phyloP scores from a whole-genome alignment of 2,329 filamentous ascomycete species.

The Phaeosphaeria sp. region DNA sequence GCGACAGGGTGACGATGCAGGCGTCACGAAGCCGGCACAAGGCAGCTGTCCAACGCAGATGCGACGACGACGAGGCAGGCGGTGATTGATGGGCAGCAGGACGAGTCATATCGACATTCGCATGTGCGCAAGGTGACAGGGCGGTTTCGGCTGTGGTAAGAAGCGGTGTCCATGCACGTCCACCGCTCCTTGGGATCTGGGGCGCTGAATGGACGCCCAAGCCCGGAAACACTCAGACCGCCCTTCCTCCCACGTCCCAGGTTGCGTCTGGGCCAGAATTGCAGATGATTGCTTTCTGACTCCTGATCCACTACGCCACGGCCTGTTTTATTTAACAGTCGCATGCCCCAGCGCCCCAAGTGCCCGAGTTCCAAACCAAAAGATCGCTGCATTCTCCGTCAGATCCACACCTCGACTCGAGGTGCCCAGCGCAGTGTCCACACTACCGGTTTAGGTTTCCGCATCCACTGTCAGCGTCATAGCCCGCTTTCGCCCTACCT shows the following conservation, averaged over 20 bases:
- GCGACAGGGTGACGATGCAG: slow-evolving; percentile 12
- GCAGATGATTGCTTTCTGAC: slow-evolving; percentile 22
- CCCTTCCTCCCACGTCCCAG: slow-evolving; percentile 35
- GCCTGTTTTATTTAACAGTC: slow-evolving; percentile 12
- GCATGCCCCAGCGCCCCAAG: slow-evolving; percentile 5
- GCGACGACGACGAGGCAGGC: slow-evolving; percentile 3
- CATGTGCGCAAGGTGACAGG: slow-evolving; percentile 25
- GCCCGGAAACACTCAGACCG: slow-evolving; percentile 15
- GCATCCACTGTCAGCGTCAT: slow-evolving; percentile 35
- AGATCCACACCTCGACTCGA: slow-evolving; percentile 13
- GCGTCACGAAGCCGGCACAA: slow-evolving; percentile 3
- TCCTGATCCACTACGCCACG: slow-evolving; percentile 32
- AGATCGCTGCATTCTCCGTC: slow-evolving; percentile 8
- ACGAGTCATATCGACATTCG: slow-evolving; percentile 34
- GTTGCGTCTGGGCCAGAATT: neutral
- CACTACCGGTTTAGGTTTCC: slow-evolving; percentile 21
- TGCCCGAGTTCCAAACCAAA: slow-evolving; percentile 11
- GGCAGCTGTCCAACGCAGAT: neutral
- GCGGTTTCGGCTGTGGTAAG: slow-evolving; percentile 4
- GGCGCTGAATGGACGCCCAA: slow-evolving; percentile 18
- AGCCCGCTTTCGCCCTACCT: slow-evolving; percentile 31
- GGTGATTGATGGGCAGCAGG: slow-evolving; percentile 23
- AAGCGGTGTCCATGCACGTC: slow-evolving; percentile 10
- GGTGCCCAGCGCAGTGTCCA: slow-evolving; percentile 9
- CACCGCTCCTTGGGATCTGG: slow-evolving; percentile 6